Evolutionary conservation across 2,329 filamentous ascomycete species (phyloP).

Genomic region (Incumbomyces delicatus): DNA sequence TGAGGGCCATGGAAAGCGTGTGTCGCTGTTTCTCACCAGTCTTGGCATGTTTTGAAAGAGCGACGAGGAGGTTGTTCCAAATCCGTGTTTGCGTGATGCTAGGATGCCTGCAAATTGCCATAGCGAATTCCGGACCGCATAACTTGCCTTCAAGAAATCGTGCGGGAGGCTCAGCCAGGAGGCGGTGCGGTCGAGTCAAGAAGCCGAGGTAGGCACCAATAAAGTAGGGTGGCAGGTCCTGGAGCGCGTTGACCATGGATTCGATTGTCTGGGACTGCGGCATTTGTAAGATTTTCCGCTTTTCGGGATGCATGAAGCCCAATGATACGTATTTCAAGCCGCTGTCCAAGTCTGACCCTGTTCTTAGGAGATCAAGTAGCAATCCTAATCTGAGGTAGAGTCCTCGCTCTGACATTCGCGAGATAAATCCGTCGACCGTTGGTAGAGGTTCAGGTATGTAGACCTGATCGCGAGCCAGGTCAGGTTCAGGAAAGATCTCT

Average conservation of each 20-base stretch:
- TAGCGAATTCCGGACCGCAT: no score
- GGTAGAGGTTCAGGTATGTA: conserved; percentile 48
- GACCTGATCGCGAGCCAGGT: conserved; percentile 47
- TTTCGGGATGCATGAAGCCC: conserved; percentile 27
- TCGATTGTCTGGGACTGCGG: conserved; percentile 12
- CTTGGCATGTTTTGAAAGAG: no score
- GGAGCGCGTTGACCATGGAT: conserved; percentile 18
- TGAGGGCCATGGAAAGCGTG: no score
- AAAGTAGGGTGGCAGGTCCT: conserved; percentile 26
- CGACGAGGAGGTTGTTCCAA: no score
- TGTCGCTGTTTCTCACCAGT: no score
- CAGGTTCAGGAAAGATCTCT: conserved; percentile 46
- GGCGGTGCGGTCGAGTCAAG: conserved; percentile 15
- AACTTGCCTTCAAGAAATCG: no score
- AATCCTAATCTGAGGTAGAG: conserved; percentile 35
- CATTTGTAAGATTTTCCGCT: conserved; percentile 16
- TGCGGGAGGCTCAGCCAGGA: neutral
- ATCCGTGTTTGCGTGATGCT: no score
- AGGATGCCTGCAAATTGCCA: no score
- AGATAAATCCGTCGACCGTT: conserved; percentile 40
- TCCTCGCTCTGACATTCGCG: conserved; percentile 38
- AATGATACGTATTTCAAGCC: conserved; percentile 35
- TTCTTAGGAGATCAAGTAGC: conserved; percentile 42
- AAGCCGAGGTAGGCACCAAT: conserved; percentile 38
- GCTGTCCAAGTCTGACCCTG: conserved; percentile 29